These are phyloP conservation scores for Neopestalotiopsis clavispora DNA, from an alignment of 2,329 filamentous ascomycete genomes.

Conservation along the genomic window DNA sequence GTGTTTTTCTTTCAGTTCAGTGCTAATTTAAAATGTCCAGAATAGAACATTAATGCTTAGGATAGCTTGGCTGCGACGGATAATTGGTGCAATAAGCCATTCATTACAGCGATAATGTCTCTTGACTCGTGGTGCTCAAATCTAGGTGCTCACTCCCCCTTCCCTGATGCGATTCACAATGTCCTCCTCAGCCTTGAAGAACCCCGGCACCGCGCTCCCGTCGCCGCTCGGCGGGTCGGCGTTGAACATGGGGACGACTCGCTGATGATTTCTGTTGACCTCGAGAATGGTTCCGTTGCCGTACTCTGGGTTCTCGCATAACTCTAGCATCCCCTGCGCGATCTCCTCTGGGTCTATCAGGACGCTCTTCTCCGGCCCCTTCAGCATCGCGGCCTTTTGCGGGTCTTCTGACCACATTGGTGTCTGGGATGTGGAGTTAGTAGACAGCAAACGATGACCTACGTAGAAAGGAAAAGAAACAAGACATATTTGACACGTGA, in stretches of 20 bases:
- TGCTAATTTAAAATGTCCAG: no score
- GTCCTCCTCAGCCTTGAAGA: constrained; percentile 26
- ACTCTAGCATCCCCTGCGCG: constrained; percentile 9
- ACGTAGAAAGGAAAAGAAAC: no score
- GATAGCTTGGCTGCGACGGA: no score
- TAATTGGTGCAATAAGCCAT: no score
- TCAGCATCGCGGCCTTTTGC: constrained; percentile 8
- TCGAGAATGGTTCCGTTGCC: constrained; percentile 40
- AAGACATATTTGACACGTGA: no score
- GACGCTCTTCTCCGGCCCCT: not conserved
- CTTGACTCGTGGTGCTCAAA: no score
- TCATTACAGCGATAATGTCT: no score
- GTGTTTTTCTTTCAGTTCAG: no score
- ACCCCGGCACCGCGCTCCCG: constrained; percentile 29
- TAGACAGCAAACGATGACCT: not conserved
- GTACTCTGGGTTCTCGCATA: constrained; percentile 22
- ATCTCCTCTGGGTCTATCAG: not conserved
- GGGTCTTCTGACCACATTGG: constrained; percentile 15
- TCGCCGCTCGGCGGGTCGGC: constrained; percentile 30
- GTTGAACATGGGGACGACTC: constrained; percentile 35
- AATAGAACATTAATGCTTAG: no score
- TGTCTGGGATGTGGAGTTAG: not conserved
- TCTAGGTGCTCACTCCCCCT: constrained; percentile 9
- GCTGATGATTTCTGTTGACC: constrained; percentile 28
- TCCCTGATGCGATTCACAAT: constrained; percentile 20